phyloP scores from a whole-genome alignment of 1,284 basidiomycete genomes.

The Hemileia vastatrix region DNA sequence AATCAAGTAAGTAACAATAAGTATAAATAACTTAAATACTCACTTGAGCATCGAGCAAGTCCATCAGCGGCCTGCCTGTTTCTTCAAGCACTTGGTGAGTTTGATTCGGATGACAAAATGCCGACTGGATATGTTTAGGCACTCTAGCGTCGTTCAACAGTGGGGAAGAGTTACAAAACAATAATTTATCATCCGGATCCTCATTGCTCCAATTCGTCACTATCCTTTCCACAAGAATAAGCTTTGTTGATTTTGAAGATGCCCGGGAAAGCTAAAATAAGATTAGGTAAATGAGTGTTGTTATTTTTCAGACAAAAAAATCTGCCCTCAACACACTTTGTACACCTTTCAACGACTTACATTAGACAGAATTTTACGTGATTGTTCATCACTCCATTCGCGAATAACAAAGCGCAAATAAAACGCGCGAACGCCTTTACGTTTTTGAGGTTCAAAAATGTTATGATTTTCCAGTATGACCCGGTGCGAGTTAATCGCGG shows the following conservation, averaged over 20 bases:
- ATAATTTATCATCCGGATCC: constrained; percentile 7
- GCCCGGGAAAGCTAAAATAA: constrained; percentile 8
- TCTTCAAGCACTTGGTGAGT: constrained; percentile 15
- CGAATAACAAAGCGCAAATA: constrained; percentile 22
- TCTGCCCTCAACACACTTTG: too few species aligned
- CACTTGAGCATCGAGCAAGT: constrained; percentile 17
- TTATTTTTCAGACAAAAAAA: too few species aligned
- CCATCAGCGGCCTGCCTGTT: constrained; percentile 17
- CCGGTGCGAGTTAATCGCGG: constrained; percentile 13
- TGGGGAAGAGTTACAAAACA: constrained; percentile 7
- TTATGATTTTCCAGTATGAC: constrained; percentile 20
- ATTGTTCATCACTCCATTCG: constrained; percentile 21
- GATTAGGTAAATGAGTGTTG: too few species aligned
- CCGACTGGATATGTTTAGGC: constrained; percentile 9
- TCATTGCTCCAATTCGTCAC: constrained; percentile 20
- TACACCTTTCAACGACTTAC: too few species aligned
- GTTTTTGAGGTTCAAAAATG: constrained; percentile 16
- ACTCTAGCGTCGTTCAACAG: constrained; percentile 14
- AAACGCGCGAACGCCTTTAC: constrained; percentile 18
- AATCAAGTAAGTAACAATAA: too few species aligned
- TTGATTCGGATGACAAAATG: constrained; percentile 14
- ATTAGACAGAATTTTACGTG: constrained; percentile 13
- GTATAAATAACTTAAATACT: not conserved
- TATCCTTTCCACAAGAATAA: constrained; percentile 18
- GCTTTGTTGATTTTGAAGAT: constrained; percentile 15